phyloP scores from a whole-genome alignment of 345 rosid genomes.

The Euphorbia tirucalli region DNA sequence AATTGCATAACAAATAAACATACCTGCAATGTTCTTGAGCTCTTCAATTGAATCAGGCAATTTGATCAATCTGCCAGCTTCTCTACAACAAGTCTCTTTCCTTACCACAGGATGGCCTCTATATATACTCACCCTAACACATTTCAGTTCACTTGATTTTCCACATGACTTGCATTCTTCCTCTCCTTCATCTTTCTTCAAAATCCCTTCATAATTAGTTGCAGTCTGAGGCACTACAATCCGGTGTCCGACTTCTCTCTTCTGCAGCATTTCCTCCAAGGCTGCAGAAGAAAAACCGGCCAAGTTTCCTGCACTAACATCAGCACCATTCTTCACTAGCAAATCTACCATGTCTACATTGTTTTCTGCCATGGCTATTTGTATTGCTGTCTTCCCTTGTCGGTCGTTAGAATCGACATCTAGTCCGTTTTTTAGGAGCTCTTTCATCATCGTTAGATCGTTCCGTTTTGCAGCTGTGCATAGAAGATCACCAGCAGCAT shows the following conservation, averaged over 20 bases:
- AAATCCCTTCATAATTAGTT: slow-evolving; percentile 22
- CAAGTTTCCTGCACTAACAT: slow-evolving; percentile 28
- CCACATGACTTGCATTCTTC: slow-evolving; percentile 13
- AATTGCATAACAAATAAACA: too few relatives aligned
- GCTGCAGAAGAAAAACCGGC: slow-evolving; percentile 22
- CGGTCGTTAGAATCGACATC: slow-evolving; percentile 52
- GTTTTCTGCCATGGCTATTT: slow-evolving; percentile 57
- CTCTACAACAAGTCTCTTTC: slow-evolving; percentile 30
- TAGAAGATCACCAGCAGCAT: slow-evolving; percentile 65
- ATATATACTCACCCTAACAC: slow-evolving; percentile 61
- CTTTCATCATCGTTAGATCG: slow-evolving; percentile 50
- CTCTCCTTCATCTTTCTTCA: slow-evolving; percentile 29
- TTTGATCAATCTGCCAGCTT: slow-evolving; percentile 61
- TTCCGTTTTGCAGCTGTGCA: slow-evolving; percentile 74
- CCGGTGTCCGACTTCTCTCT: slow-evolving; percentile 44
- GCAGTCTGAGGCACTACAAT: slow-evolving; percentile 27
- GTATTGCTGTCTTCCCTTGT: slow-evolving; percentile 58
- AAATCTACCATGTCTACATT: slow-evolving; percentile 61
- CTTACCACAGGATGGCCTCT: slow-evolving; percentile 72
- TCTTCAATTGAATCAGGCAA: slow-evolving; percentile 68
- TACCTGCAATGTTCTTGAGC: slow-evolving; percentile 80
- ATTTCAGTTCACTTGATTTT: slow-evolving; percentile 2
- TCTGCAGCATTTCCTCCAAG: slow-evolving; percentile 42
- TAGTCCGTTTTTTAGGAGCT: slow-evolving; percentile 58
- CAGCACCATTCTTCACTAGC: slow-evolving; percentile 68